Evolutionary conservation across 116 monocot species (phyloP), one percentile per base, ranked within the genome.

Genomic region (Iris pallida): DNA sequence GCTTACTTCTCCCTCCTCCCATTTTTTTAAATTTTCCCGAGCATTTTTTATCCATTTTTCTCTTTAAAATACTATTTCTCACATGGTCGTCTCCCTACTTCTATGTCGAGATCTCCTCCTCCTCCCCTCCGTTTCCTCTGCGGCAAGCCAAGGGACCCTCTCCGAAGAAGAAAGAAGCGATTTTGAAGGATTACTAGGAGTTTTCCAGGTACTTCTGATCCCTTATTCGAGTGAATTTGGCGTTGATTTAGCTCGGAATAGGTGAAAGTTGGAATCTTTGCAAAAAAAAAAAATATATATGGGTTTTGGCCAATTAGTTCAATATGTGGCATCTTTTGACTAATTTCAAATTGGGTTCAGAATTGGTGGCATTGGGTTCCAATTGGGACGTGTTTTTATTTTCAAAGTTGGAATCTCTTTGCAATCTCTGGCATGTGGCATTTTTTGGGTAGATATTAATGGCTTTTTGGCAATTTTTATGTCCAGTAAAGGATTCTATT

Each of bases 21-120:
- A 51, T 51, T 51, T 9, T 51, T 51, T 9, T 51, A 51, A 51
- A 7, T 7, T 51, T 51, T 51, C 49, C 49, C 7, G 13, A 7
- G 2, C 49, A 9, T 51, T 51, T 51, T 9, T 9, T 51, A 7
- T 51, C 49, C 13, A 7, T 9, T 9, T 9, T 51, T 4, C 49
- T 4, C 13, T 51, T 9, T 9, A 9, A 51, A 9, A 51, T 51
- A 9, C 49, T 9, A 51, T 13, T 51, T 51, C 42, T 53, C 79
- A 79, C 79, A 73, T 79, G 73, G 68, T 56, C 63, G 68, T 58
- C 68, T 68, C 67, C 61, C 42, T 59, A 8, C 15, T 45, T 59
- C 53, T 49, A 52, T 63, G 7, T 16, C 56, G 48, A 52, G 61
- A 71, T 68, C 60, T 61, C 49, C 49, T 45, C 51, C 65, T 45